These are phyloP conservation scores for Amphibolis antarctica DNA, from an alignment of 106 monocot genomes.

Conservation along the genomic window DNA sequence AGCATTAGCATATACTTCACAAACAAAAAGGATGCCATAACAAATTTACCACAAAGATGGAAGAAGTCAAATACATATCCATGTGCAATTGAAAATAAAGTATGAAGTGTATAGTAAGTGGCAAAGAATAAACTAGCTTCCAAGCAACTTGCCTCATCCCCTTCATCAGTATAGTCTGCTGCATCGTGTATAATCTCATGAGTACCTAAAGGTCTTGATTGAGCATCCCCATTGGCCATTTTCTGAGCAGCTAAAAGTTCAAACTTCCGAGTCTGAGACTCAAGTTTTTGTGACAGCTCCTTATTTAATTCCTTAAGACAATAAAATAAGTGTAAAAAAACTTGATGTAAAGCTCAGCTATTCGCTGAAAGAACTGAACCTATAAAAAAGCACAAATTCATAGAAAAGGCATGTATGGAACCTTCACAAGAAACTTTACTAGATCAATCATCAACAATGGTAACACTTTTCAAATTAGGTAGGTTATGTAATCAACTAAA, in stretches of 20 bases:
- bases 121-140: slow-evolving; percentile 1
- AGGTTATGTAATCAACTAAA: no score
- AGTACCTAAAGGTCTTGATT: slow-evolving; percentile 31
- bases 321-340: slow-evolving; percentile 3
- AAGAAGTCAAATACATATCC: no score
- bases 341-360: background rate
- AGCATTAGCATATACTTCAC: background rate
- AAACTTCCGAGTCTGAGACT: slow-evolving; percentile 78
- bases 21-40: background rate
- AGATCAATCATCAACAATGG: no score
- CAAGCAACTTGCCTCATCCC: slow-evolving; percentile 66
- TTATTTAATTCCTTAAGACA: slow-evolving; percentile 78
- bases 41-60: background rate
- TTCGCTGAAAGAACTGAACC: background rate
- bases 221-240: slow-evolving; percentile 47
- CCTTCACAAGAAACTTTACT: no score
- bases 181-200: slow-evolving; percentile 33
- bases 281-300: slow-evolving; percentile 80
- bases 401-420: no score
- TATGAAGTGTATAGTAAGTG: background rate
- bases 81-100: background rate
- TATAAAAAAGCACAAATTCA: background rate
- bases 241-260: slow-evolving; percentile 70
- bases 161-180: slow-evolving; percentile 78
- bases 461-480: no score